phyloP scores from a whole-genome alignment of 2,329 filamentous ascomycete species.

The Diaporthe ilicicola region DNA sequence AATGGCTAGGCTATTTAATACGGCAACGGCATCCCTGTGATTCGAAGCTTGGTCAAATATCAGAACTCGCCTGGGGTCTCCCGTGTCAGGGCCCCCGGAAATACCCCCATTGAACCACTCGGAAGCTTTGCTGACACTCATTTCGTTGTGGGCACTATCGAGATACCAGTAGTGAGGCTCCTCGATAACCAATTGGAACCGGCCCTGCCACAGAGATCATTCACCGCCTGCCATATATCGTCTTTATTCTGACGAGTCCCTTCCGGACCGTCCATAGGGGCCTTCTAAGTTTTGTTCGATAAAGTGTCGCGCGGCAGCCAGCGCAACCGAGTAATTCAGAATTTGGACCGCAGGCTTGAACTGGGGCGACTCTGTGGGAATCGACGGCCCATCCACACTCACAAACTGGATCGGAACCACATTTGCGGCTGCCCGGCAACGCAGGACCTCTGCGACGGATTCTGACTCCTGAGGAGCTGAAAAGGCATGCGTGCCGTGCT shows the following conservation, averaged over 20 bases:
- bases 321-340: neutral
- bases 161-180: neutral
- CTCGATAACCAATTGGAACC: neutral
- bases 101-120: neutral
- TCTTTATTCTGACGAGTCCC: neutral
- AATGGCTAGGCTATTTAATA: neutral
- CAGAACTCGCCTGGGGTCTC: neutral
- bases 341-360: neutral
- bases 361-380: neutral
- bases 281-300: fast-evolving
- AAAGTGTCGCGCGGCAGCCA: neutral
- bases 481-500: neutral
- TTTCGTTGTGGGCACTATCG: neutral
- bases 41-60: neutral
- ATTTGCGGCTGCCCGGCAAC: neutral
- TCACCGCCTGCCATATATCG: neutral
- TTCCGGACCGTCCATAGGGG: neutral
- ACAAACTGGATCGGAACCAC: neutral
- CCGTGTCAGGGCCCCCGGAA: neutral
- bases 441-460: neutral
- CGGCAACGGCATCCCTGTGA: neutral
- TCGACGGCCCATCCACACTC: neutral
- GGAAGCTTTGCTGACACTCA: neutral
- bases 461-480: neutral
- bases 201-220: neutral